Percentiles rank a stretch among this genome's conserved stretches.
Evolutionary conservation across 192 early-diverging fungal species (phyloP).

Genomic region (Mortierella alpina): DNA sequence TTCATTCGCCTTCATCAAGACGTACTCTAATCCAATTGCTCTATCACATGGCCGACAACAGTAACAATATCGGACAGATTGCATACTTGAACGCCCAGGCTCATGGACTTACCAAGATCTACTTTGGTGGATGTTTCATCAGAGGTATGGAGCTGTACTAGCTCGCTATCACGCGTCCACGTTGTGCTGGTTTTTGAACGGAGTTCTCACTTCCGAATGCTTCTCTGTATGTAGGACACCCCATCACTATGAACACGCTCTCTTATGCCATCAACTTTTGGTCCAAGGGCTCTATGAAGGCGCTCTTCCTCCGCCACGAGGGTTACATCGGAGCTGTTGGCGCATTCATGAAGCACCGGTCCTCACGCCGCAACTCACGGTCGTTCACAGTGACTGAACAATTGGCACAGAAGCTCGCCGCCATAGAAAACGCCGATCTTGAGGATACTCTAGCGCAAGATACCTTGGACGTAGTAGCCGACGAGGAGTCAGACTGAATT

Average conservation of each 20-base stretch:
- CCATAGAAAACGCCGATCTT: constrained; percentile 24
- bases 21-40: neutral
- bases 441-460: constrained; percentile 41
- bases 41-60: constrained; percentile 27
- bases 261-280: constrained; percentile 98
- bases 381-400: constrained; percentile 44
- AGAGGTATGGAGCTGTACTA: constrained; percentile 64
- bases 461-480: constrained; percentile 49
- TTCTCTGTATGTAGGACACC: constrained; percentile 71
- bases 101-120: constrained; percentile 89
- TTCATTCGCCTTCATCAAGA: neutral
- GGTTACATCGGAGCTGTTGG: constrained; percentile 96
- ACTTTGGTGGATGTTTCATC: constrained; percentile 99
- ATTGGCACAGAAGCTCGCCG: constrained; percentile 34
- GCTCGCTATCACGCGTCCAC: too few species aligned
- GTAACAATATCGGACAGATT: constrained; percentile 99
- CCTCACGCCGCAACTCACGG: constrained; percentile 51
- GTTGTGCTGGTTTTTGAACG: neutral
- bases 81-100: constrained; percentile 96
- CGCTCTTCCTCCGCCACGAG: constrained; percentile 96
- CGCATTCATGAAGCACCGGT: constrained; percentile 63
- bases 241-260: constrained; percentile 97
- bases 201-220: neutral
- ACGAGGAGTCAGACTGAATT: constrained; percentile 37
- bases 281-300: constrained; percentile 95